A percentile compares a stretch with the other conserved stretches of the same genome.
phyloP scores from a whole-genome alignment of 1,139 yeast genomes.

The Sugiyamaella castrensis region DNA sequence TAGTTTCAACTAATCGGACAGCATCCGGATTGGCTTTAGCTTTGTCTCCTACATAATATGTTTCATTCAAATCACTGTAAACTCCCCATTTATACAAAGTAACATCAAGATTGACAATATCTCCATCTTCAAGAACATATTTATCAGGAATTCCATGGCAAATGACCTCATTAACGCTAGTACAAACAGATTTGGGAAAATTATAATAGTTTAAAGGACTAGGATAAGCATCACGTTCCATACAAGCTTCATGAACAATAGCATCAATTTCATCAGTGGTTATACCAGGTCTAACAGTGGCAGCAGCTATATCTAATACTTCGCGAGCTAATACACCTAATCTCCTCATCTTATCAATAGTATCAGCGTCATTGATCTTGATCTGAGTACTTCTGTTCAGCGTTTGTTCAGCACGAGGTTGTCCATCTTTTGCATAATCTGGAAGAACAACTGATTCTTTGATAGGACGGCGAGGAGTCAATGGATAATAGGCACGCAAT shows the following conservation, averaged over 20 bases:
- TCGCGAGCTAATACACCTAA: slow-evolving; percentile 81
- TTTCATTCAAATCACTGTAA: slow-evolving; percentile 94
- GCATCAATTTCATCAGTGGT: slow-evolving; percentile 93
- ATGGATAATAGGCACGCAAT: slow-evolving; percentile 76
- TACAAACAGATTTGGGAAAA: slow-evolving; percentile 90
- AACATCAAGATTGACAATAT: slow-evolving; percentile 88
- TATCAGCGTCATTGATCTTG: slow-evolving; percentile 58
- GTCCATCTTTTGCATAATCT: slow-evolving; percentile 81
- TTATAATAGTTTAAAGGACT: slow-evolving; percentile 93
- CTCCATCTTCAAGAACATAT: slow-evolving; percentile 85
- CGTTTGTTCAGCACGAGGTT: slow-evolving; percentile 73
- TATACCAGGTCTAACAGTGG: slow-evolving; percentile 77
- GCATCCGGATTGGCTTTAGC: slow-evolving; percentile 70
- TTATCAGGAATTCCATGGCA: slow-evolving; percentile 98
- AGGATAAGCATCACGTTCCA: slow-evolving; percentile 89
- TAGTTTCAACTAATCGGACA: slow-evolving; percentile 88
- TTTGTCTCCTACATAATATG: slow-evolving; percentile 93
- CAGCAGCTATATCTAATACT: slow-evolving; percentile 81
- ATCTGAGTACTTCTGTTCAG: slow-evolving; percentile 61
- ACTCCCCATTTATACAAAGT: slow-evolving; percentile 80
- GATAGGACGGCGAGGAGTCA: slow-evolving; percentile 64
- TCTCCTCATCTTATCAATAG: slow-evolving; percentile 67
- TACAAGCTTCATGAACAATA: slow-evolving; percentile 81
- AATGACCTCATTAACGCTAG: slow-evolving; percentile 89
- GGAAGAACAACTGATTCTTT: slow-evolving; percentile 74